Conservation (phyloP, 2,329 filamentous ascomycete genomes). For the Diaporthe sp. region DNA sequence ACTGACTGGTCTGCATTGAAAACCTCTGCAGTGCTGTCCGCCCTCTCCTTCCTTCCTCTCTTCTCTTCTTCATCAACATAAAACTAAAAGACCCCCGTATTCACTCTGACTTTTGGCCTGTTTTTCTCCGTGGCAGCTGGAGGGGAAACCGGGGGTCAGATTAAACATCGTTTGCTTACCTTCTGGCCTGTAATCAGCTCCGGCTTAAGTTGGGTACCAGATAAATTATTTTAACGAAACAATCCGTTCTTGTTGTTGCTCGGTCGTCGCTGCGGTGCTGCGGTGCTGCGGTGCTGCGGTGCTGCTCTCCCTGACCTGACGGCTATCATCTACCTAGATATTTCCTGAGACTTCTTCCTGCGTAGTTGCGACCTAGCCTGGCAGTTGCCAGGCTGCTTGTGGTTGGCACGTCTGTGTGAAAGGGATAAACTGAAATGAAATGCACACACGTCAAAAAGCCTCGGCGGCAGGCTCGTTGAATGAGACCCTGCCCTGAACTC, state of each 20-base stretch:
- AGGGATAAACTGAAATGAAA: background rate
- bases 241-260: background rate
- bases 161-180: constrained; percentile 63
- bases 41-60: constrained; percentile 37
- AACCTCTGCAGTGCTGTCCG: constrained; percentile 39
- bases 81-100: constrained; percentile 69
- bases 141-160: constrained; percentile 83
- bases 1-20: constrained; percentile 22
- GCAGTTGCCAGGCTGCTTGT: background rate
- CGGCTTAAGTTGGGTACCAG: constrained; percentile 48
- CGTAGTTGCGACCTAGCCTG: background rate
- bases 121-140: constrained; percentile 65
- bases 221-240: constrained; percentile 51
- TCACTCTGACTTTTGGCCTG: constrained; percentile 74
- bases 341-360: background rate
- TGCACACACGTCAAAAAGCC: background rate
- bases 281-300: background rate
- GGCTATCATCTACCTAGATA: background rate
- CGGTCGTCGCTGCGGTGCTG: background rate
- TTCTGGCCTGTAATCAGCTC: constrained; percentile 56
- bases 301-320: too few species aligned
- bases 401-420: background rate
- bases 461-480: constrained; percentile 1
- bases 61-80: constrained; percentile 53
- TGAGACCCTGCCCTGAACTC: background rate